Percentiles rank a stretch among this genome's conserved stretches.
phyloP scores from a whole-genome alignment of 495 filamentous ascomycete genomes.

The Aspergillus heteromorphus region DNA sequence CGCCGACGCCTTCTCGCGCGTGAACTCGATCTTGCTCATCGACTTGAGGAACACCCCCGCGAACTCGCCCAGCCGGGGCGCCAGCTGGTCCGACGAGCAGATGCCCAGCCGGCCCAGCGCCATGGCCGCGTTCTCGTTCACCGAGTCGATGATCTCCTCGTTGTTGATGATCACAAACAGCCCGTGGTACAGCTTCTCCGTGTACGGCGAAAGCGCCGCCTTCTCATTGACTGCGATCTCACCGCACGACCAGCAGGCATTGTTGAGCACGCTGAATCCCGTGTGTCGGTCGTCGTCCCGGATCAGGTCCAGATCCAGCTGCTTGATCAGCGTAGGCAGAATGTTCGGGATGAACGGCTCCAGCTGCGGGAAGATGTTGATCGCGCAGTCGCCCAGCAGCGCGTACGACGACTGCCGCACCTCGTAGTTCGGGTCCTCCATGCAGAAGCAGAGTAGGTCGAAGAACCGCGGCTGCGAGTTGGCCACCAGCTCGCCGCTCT shows the following conservation, averaged over 20 bases:
- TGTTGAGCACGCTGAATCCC: constrained; percentile 90
- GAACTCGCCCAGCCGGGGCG: constrained; percentile 75
- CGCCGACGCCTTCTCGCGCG: constrained; percentile 91
- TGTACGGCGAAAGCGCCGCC: constrained; percentile 71
- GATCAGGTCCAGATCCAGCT: constrained; percentile 76
- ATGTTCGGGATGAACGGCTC: constrained; percentile 66
- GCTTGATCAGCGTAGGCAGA: constrained; percentile 73
- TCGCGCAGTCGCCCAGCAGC: constrained; percentile 91
- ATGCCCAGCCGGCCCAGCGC: constrained; percentile 86
- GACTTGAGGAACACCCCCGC: constrained; percentile 75
- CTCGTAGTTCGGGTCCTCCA: constrained; percentile 88
- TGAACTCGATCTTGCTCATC: constrained; percentile 78
- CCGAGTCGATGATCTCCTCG: constrained; percentile 78
- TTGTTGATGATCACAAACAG: constrained; percentile 75
- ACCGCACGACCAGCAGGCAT: constrained; percentile 95
- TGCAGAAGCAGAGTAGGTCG: constrained; percentile 81
- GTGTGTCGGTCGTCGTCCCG: constrained; percentile 67
- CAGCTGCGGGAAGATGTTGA: constrained; percentile 85
- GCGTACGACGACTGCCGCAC: constrained; percentile 96
- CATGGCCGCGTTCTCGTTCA: constrained; percentile 93
- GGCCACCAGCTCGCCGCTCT: constrained; percentile 69
- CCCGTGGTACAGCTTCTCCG: constrained; percentile 68
- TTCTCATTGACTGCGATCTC: constrained; percentile 89
- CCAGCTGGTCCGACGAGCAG: constrained; percentile 68
- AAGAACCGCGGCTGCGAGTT: constrained; percentile 79